Percentiles rank a stretch among this genome's conserved stretches.
These are phyloP conservation scores for Quercus tomentella DNA, from an alignment of 331 rosid genomes.

Conservation along the genomic window DNA sequence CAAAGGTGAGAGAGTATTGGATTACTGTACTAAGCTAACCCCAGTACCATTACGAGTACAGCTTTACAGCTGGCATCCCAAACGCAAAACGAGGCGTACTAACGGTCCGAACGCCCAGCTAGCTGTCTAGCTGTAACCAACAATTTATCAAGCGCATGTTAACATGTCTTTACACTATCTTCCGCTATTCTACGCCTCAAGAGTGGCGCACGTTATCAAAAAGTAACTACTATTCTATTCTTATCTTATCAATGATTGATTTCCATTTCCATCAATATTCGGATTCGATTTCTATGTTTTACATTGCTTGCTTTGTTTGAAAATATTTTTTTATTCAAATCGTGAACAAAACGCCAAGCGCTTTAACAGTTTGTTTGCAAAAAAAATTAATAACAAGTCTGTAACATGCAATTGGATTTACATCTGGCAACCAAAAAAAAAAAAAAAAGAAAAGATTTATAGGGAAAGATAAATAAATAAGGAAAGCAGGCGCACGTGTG, in stretches of 20 bases:
- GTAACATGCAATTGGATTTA: not conserved
- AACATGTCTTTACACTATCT: not conserved
- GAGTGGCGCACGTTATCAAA: not conserved
- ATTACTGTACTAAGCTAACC: not conserved
- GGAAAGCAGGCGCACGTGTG: not conserved
- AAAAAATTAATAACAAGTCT: not conserved
- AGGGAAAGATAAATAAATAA: not conserved
- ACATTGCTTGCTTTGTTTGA: not conserved
- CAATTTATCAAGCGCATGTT: conserved; percentile 23
- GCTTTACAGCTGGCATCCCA: conserved; percentile 46
- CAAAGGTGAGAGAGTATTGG: not conserved
- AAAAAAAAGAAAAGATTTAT: not conserved
- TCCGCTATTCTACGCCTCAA: conserved; percentile 26
- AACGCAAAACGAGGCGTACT: conserved; percentile 28
- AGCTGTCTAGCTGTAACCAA: conserved; percentile 21
- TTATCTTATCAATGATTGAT: no score
- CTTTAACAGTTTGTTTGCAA: not conserved
- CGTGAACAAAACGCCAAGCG: not conserved
- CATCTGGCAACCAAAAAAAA: not conserved
- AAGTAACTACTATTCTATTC: not conserved
- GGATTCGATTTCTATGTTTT: not conserved
- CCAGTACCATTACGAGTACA: not conserved
- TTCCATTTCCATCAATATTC: not conserved
- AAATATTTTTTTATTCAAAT: not conserved
- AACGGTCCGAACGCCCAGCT: conserved; percentile 72